Percentiles rank a stretch among this genome's conserved stretches.
Conservation (phyloP, 345 rosid species). For the Capsella bursapastoris region DNA sequence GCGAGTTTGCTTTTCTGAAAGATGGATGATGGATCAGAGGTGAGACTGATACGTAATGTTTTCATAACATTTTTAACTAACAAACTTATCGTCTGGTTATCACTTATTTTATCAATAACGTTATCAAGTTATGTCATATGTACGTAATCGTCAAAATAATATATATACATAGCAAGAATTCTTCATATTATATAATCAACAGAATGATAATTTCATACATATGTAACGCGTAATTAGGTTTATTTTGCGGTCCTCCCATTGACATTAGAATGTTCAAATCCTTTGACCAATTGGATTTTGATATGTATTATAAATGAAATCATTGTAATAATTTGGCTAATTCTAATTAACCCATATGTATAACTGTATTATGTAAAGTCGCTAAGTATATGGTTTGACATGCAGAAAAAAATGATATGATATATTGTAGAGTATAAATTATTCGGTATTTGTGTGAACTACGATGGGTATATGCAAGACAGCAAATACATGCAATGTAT, state of each 20-base stretch:
- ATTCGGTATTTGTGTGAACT: too few species aligned
- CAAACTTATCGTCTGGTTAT: neutral
- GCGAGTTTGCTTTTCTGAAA: neutral
- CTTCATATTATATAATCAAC: neutral
- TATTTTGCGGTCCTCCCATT: constrained; percentile 28
- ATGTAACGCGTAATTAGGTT: constrained; percentile 18
- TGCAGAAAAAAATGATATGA: too few species aligned
- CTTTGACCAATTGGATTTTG: constrained; percentile 3
- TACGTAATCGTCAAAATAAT: too few species aligned
- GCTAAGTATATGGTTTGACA: too few species aligned
- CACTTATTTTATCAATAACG: neutral
- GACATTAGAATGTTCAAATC: constrained; percentile 4
- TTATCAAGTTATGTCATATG: neutral
- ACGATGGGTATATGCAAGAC: neutral
- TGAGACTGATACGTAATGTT: neutral
- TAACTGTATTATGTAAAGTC: too few species aligned
- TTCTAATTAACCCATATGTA: neutral
- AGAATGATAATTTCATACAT: too few species aligned
- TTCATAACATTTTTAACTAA: neutral
- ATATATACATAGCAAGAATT: too few species aligned
- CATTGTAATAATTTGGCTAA: neutral
- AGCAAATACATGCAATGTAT: constrained; percentile 17
- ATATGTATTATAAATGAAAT: neutral
- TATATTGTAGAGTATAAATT: too few species aligned
- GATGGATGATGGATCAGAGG: neutral